These are phyloP conservation scores for Parastagonospora avenae DNA, from an alignment of 2,329 filamentous ascomycete species.

Conservation along the genomic window DNA sequence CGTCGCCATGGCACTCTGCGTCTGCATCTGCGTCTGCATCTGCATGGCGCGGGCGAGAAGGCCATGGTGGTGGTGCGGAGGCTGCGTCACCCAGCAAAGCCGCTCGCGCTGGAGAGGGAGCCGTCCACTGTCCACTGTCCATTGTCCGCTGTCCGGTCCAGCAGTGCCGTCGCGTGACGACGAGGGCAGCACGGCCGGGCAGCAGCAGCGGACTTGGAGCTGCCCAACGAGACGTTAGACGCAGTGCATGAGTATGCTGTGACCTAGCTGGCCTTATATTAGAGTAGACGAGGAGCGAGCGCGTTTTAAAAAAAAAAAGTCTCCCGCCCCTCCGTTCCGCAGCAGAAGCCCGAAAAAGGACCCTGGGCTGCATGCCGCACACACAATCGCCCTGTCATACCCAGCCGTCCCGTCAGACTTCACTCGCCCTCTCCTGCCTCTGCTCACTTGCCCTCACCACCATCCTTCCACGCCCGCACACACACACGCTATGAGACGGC, in stretches of 20 bases:
- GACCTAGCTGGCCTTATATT: conserved; percentile 14
- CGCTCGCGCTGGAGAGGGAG: not conserved
- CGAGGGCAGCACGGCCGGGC: conserved; percentile 2
- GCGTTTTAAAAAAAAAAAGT: conserved; percentile 19
- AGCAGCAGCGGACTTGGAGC: conserved; percentile 6
- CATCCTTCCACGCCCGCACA: not conserved
- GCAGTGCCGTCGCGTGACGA: not conserved
- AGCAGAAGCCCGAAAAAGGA: conserved; percentile 3
- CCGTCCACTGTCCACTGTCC: not conserved
- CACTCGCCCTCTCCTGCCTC: not conserved
- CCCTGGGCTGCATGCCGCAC: conserved; percentile 3
- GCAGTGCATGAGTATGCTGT: conserved; percentile 26
- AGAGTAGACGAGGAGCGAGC: conserved; percentile 21
- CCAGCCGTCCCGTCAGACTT: conserved; percentile 2
- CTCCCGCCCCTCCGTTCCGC: conserved; percentile 1
- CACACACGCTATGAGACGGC: not conserved
- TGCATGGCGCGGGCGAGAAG: conserved; percentile 4
- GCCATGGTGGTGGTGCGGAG: conserved; percentile 2
- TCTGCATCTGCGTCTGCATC: not conserved
- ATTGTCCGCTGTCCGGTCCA: no score
- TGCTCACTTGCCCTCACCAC: not conserved
- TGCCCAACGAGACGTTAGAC: conserved; percentile 30
- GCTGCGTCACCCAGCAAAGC: conserved; percentile 12
- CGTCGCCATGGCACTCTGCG: not conserved
- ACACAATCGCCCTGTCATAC: conserved; percentile 2